Base-by-base conservation (phyloP, 176 grass and related monocot genomes). In the Calamus simplicifolius region DNA sequence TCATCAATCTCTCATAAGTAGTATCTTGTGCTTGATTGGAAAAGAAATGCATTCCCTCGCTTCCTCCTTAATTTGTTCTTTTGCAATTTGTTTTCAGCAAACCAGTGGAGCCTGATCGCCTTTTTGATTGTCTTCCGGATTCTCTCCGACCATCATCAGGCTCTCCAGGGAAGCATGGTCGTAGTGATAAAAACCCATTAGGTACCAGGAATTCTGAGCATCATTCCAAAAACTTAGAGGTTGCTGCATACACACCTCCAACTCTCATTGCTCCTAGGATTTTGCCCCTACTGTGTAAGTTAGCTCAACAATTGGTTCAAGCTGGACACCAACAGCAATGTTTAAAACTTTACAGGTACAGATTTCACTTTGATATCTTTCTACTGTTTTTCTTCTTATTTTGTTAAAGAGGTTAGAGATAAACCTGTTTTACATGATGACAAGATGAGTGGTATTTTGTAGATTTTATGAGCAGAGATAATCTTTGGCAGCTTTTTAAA, bases 81-180 rank as follows among this genome's bases (percentile, higher is more conserved):
- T 69, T 19, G 68, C 25, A 27, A 65, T 77, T 12, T 64, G 6
- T 15, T 69, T 59, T 38, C 77, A 98, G 93, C 79, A 98, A 98
- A 66, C 81, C 93, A 5, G 77, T 98, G 10, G 87, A 91, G 76
- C 93, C 93, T 43, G 93, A 98, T 43, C 85, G 76, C 52, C 87
- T 98, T 71, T 92, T 98, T 19, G 87, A 91, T 23, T 92, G 81
- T 71, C 82, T 98, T 69, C 93, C 93, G 25, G 90, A 87, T 55
- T 73, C 88, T 3, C 78, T 85, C 52, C 69, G 88, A 61, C 93
- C 87, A 10, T 87, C 85, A 0, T 82, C 87, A 48, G 93, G 85
- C 68, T 85, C 80, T 65, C 80, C 27, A 27, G 65, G 52, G 1
- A 51, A 56, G 52, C 78, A 77, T 16, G 51, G 71, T 6, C 87